These are phyloP conservation scores for Claviceps pazoutovae DNA, from an alignment of 2,329 filamentous ascomycete genomes.

Conservation along the genomic window DNA sequence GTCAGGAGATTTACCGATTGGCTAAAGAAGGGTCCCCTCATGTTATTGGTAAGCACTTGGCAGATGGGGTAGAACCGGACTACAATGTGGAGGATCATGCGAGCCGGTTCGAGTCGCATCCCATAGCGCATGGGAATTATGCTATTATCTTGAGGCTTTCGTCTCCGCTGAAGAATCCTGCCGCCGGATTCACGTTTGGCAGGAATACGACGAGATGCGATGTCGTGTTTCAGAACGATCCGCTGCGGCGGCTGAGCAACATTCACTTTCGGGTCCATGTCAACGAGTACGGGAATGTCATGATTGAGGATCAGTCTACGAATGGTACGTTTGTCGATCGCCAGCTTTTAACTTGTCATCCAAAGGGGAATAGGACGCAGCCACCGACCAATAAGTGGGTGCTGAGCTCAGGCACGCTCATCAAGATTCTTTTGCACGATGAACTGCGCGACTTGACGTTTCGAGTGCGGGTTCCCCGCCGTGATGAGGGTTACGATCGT, in stretches of 20 bases:
- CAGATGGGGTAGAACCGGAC: slow-evolving; percentile 36
- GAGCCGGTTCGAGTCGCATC: slow-evolving; percentile 28
- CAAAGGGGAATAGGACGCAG: slow-evolving; percentile 17
- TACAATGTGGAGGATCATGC: slow-evolving; percentile 37
- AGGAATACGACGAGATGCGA: slow-evolving; percentile 62
- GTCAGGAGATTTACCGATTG: slow-evolving; percentile 48
- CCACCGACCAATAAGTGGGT: slow-evolving; percentile 35
- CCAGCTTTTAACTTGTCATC: slow-evolving; percentile 39
- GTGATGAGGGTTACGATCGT: slow-evolving; percentile 50
- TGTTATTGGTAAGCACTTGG: slow-evolving; percentile 34
- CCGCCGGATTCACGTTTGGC: slow-evolving; percentile 73
- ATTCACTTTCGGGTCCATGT: slow-evolving; percentile 91
- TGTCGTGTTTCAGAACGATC: slow-evolving; percentile 51
- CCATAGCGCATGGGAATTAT: slow-evolving; percentile 37
- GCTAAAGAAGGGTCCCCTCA: slow-evolving; percentile 33
- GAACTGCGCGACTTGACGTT: slow-evolving; percentile 54
- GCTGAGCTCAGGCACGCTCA: slow-evolving; percentile 57
- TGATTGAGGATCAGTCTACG: slow-evolving; percentile 90
- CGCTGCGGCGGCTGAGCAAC: slow-evolving; percentile 69
- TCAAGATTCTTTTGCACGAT: slow-evolving; percentile 50
- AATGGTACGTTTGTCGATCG: slow-evolving; percentile 86
- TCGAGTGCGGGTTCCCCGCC: slow-evolving; percentile 68
- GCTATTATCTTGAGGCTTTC: slow-evolving; percentile 76
- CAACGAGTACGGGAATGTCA: slow-evolving; percentile 72
- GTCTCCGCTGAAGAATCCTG: slow-evolving; percentile 51